Percentiles rank a stretch among this genome's conserved stretches.
phyloP scores from a whole-genome alignment of 2,329 filamentous ascomycete genomes.

The Sporothrix luriei region DNA sequence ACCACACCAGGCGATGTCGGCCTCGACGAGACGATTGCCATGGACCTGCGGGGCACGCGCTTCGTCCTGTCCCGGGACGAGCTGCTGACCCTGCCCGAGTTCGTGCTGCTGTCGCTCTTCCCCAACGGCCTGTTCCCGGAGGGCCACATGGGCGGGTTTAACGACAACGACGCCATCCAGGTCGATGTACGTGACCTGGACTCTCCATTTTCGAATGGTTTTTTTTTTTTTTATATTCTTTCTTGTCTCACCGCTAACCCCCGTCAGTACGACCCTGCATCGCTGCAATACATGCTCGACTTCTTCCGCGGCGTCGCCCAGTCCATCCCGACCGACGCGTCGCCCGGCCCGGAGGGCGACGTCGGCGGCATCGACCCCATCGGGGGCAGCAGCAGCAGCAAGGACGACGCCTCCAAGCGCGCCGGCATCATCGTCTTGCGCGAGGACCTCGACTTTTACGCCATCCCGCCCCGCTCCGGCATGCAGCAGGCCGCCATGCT shows the following conservation, averaged over 20 bases:
- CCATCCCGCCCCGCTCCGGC: constrained; percentile 81
- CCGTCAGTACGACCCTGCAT: constrained; percentile 92
- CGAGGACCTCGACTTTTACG: constrained; percentile 97
- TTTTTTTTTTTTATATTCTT: background rate
- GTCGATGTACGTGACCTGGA: constrained; percentile 72
- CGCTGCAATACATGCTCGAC: constrained; percentile 97
- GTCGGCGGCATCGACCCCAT: constrained; percentile 72
- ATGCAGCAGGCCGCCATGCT: constrained; percentile 92
- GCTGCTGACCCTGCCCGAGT: constrained; percentile 91
- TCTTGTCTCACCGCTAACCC: background rate
- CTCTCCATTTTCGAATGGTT: background rate
- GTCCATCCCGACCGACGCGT: constrained; percentile 80
- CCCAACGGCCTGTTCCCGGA: constrained; percentile 98
- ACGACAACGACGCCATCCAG: constrained; percentile 91
- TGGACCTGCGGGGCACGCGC: constrained; percentile 90
- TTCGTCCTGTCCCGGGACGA: constrained; percentile 96
- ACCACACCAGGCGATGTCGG: constrained; percentile 63
- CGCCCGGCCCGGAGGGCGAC: constrained; percentile 64
- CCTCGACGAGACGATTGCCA: constrained; percentile 89
- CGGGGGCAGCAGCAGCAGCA: constrained; percentile 65
- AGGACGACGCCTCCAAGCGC: constrained; percentile 79
- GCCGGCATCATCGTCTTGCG: constrained; percentile 96
- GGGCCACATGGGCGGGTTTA: constrained; percentile 89
- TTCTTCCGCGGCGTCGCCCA: constrained; percentile 97
- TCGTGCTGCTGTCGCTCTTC: constrained; percentile 95